Base-by-base conservation (phyloP, 2,329 filamentous ascomycete genomes). In the Penicillium sp. region DNA sequence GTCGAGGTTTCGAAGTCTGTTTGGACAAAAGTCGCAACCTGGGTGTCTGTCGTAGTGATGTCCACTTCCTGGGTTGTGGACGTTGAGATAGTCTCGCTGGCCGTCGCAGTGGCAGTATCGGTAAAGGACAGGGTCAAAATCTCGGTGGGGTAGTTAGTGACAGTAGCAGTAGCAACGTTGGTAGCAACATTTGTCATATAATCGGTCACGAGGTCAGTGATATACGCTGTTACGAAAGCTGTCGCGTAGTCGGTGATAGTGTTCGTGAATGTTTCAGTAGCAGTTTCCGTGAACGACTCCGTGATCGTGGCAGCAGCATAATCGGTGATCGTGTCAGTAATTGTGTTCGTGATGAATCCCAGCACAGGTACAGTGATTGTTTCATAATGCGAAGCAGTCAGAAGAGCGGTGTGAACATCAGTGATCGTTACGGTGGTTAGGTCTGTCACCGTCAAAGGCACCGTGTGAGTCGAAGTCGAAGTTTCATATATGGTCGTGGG, bases 141-240 rank as follows among this genome's bases (percentile, higher is more conserved):
- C 37, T 54, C 33, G n/a, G 52, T 54, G 44, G 49, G 45, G 35
- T 54, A 54, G 26, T 54, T 54, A n/a, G 52, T 54, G 33, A 35
- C 21, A 4, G 48, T 22, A 19, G 48, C 48, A 27, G 33, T 50
- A 24, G 9, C 48, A 39, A 42, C 10, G 9, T 39, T n/a, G 9
- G 52, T 54, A 31, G 43, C 16, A 42, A 43, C 4, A n/a, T 54
- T 26, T 13, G 44, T 54, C 22, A 42, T 37, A 33, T 29, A 49
- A 9, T n/a, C 24, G 29, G 52, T 54, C 22, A 33, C 44, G 26
- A 31, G 33, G 5, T 48, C 22, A 2, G 52, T 54, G 52, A 54
- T 48, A 27, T 31, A 48, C 37, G 44, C n/a, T 13, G 52, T 48
- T 9, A 24, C 33, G 16, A 29, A 48, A 13, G 14, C 52, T 14